Evolutionary conservation across 2,329 filamentous ascomycete genomes (phyloP).

Genomic region (Camptophora hylomeconis): DNA sequence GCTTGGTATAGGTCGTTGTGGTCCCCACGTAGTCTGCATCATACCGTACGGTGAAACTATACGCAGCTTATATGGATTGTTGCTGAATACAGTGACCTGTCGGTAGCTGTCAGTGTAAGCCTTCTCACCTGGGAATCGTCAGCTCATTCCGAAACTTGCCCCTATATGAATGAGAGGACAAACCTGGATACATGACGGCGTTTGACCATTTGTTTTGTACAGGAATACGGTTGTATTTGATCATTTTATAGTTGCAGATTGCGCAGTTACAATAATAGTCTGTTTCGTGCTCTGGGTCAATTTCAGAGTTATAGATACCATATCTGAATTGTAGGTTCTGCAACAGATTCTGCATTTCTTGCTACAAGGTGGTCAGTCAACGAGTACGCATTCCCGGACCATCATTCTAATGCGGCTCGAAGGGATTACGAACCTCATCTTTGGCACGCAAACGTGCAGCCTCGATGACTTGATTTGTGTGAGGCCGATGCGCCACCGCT

Average conservation of each 20-base stretch:
- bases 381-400: too few species aligned
- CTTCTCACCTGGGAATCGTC: conserved; percentile 7
- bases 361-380: conserved; percentile 16
- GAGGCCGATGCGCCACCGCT: conserved; percentile 8
- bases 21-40: conserved; percentile 12
- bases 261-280: conserved; percentile 28
- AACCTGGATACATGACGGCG: conserved; percentile 36
- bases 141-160: too few species aligned
- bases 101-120: conserved; percentile 20
- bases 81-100: conserved; percentile 12
- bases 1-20: conserved; percentile 18
- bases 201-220: conserved; percentile 31
- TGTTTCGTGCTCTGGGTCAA: conserved; percentile 34
- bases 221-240: conserved; percentile 24
- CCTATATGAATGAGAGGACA: conserved; percentile 8
- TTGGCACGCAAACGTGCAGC: conserved; percentile 25
- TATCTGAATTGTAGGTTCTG: conserved; percentile 28
- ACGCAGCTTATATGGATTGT: conserved; percentile 24
- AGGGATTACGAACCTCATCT: conserved; percentile 25
- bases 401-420: neutral
- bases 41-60: conserved; percentile 26
- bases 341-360: conserved; percentile 31
- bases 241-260: conserved; percentile 27
- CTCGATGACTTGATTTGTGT: conserved; percentile 28
- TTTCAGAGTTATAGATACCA: conserved; percentile 33